phyloP scores from a whole-genome alignment of 73 alveolate species.

The Paramecium primaurelia region DNA sequence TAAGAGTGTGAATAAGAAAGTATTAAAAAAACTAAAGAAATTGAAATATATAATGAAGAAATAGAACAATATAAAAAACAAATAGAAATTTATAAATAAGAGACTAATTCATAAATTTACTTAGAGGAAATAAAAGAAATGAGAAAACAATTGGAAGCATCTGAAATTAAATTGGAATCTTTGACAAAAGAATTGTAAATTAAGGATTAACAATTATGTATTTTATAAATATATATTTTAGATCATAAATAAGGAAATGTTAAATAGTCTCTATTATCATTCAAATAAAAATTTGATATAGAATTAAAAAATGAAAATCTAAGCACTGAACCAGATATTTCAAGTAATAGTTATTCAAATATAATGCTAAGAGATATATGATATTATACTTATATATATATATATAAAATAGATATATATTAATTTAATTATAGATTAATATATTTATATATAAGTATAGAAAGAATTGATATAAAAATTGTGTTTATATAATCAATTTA shows the following conservation, averaged over 20 bases:
- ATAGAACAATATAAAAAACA: not conserved
- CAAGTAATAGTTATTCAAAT: not conserved
- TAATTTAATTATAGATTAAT: no score
- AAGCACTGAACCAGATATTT: not conserved
- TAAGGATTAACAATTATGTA: not conserved
- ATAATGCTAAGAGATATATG: not conserved
- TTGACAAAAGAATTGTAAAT: not conserved
- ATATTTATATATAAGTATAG: no score
- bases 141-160: not conserved
- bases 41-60: not conserved
- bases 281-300: not conserved
- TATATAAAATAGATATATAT: no score
- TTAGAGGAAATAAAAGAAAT: not conserved
- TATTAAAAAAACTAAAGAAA: not conserved
- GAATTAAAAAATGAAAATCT: not conserved
- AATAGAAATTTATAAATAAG: not conserved
- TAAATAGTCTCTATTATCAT: not conserved
- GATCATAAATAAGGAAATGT: not conserved
- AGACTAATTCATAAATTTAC: not conserved
- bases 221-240: not conserved
- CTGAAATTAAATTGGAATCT: not conserved
- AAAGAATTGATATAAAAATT: no score
- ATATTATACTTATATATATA: not conserved
- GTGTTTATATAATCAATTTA: no score
- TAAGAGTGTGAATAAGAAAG: not conserved